Conservation (phyloP, 2,329 filamentous ascomycete genomes). For the Trichoderma brevicompactum region DNA sequence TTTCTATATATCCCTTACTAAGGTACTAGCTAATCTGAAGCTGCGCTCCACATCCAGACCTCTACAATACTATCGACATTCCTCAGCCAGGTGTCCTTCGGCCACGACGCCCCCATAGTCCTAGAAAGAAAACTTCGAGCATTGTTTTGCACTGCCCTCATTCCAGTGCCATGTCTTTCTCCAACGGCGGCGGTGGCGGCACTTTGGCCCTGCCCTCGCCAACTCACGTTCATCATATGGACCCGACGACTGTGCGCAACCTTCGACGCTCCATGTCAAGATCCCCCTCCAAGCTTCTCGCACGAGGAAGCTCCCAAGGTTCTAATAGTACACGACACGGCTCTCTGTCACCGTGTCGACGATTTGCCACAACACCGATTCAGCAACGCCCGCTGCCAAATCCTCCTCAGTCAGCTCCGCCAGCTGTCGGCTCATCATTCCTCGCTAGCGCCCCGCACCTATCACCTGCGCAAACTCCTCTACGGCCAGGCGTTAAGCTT, state of each 20-base stretch:
- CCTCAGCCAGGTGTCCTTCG: slow-evolving; percentile 34
- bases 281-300: slow-evolving; percentile 89
- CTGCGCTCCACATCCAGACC: slow-evolving; percentile 11
- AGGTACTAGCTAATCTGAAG: slow-evolving; percentile 19
- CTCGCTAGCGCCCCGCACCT: slow-evolving; percentile 42
- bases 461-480: slow-evolving; percentile 64
- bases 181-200: slow-evolving; percentile 64
- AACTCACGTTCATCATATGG: slow-evolving; percentile 79
- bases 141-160: slow-evolving; percentile 33
- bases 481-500: slow-evolving; percentile 69
- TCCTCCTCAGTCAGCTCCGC: slow-evolving; percentile 44
- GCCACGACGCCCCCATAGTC: slow-evolving; percentile 34
- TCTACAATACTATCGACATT: slow-evolving; percentile 33
- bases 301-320: slow-evolving; percentile 52
- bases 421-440: slow-evolving; percentile 39
- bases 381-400: slow-evolving; percentile 40
- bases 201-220: slow-evolving; percentile 87
- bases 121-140: slow-evolving; percentile 7
- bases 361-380: slow-evolving; percentile 44
- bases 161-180: slow-evolving; percentile 58
- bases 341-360: slow-evolving; percentile 57
- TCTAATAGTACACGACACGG: slow-evolving; percentile 53
- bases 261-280: slow-evolving; percentile 86
- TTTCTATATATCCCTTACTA: slow-evolving; percentile 19
- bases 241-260: slow-evolving; percentile 80